Base-by-base conservation (phyloP, 441 rosid species). In the Jatropha multifida region DNA sequence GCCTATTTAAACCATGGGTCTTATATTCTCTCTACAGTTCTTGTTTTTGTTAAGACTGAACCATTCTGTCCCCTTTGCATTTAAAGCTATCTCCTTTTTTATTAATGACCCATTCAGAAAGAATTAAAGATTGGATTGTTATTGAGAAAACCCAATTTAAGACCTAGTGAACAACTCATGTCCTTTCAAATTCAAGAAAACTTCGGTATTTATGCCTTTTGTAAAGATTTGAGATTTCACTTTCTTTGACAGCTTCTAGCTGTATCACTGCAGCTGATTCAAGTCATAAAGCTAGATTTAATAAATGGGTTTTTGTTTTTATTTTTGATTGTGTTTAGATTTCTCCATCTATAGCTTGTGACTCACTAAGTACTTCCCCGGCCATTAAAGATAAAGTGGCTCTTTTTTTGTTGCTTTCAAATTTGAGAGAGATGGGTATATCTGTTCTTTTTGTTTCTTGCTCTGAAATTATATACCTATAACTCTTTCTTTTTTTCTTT, bases 101-200 rank as follows among this genome's bases (percentile, higher is more conserved):
- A 82, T 86, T 82, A 83, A 84, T 85, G 88, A 63, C 77, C 70
- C 41, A 18, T 71, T 55, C 87, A 84, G 85, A 77, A 2, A 52
- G 81, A 40, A 77, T 79, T 79, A 68, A 79, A 80, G 88, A 73
- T 60, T 18, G 49, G 78, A 71, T 77, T 71, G 75, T 68, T 73
- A 69, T 72, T 58, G 75, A 58, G 77, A 78, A 23, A 79, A 60
- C 75, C 76, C 81, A 76, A 73, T 73, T 20, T 2, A 58, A 58
- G 80, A 40, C 76, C 68, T 65, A 78, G 68, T 71, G 72, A 80
- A 73, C 84, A 77, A 79, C 83, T 81, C 84, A 20, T 75, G 90
- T 86, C 89, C 86, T 86, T 88, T 81, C 88, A 81, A 78, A 81
- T 83, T 85, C 81, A 86, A 82, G 79, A 82, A 71, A n/a, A 78